A percentile compares a stretch with the other conserved stretches of the same genome.
Evolutionary conservation across 768 basidiomycete genomes (phyloP).

Genomic region (Lentinula guzmanii): DNA sequence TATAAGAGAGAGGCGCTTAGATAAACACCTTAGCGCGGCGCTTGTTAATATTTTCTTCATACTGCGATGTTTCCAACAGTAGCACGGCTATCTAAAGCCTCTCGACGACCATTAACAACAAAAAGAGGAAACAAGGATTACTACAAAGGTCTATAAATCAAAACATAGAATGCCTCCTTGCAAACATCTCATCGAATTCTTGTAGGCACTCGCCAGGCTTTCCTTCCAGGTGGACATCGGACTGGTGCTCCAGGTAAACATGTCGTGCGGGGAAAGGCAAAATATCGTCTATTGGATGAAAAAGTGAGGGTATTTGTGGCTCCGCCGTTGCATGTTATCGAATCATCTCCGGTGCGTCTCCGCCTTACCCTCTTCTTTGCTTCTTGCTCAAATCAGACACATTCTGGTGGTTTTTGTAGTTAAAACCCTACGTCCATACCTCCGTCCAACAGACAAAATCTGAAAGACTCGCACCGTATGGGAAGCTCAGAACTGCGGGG

Average conservation of each 20-base stretch:
- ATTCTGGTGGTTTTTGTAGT: constrained; percentile 18
- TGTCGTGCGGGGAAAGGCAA: constrained; percentile 67
- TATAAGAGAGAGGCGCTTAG: too few relatives aligned
- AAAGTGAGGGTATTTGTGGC: constrained; percentile 82
- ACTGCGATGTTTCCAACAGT: constrained; percentile 61
- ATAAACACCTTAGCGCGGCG: too few relatives aligned
- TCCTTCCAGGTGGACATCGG: constrained; percentile 76
- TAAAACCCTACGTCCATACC: constrained; percentile 64
- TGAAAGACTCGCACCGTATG: constrained; percentile 26
- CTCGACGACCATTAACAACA: constrained; percentile 72
- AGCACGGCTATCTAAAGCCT: constrained; percentile 75
- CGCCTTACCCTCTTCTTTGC: neutral
- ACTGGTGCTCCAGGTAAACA: constrained; percentile 89
- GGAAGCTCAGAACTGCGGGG: constrained; percentile 28
- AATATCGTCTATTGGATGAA: constrained; percentile 78
- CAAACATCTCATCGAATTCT: neutral
- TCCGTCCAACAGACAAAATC: constrained; percentile 31
- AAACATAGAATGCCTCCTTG: neutral
- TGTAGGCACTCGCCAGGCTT: constrained; percentile 77
- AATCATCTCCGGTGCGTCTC: constrained; percentile 46
- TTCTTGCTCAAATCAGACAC: neutral
- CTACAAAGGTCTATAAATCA: constrained; percentile 72
- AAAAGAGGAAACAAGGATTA: constrained; percentile 94
- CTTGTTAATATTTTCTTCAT: neutral
- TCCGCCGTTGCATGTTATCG: constrained; percentile 62